Base-by-base conservation (phyloP, 805 yeast genomes). In the Candida andamanensis region DNA sequence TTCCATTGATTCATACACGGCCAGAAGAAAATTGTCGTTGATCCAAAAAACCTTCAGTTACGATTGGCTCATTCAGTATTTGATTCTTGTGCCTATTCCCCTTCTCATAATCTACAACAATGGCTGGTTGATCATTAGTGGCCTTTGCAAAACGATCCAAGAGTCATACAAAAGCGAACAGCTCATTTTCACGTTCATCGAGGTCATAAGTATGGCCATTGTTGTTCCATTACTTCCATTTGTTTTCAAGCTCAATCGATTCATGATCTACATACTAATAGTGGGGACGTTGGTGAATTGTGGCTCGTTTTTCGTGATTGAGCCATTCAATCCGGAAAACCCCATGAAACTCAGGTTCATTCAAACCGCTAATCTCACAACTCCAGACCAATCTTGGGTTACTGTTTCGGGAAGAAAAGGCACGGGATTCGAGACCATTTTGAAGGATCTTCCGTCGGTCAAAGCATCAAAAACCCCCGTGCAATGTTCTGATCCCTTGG, bases 51-150 rank as follows among this genome's bases (percentile, higher is more conserved):
- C 76, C 4, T 69, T 72, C 28, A 72, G 79, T 24, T 85, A 81
- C 49, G 95, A 82, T 46, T 87, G 96, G 95, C 67, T 80, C 11
- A 42, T 85, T 12, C 95, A 87, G 52, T 85, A 74, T 46, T 42
- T 84, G 19, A 40, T 78, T 1, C 51, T 80, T 12, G 85, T 81
- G 10, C 95, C 96, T 2, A 32, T 80, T 10, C 59, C 81, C 1
- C 60, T 78, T 3, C 67, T 72, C 20, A 47, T 80, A 21, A 48
- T 78, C n/a, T 69, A 74, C 44, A 69, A 73, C 35, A 56, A 69
- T 22, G 79, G 81, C 5, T 71, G 67, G 37, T 54, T 83, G 36
- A 46, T 78, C 2, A 49, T 85, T 20, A 78, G 77, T 36, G 92
- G 85, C 0, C 40, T 81, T 14, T 72, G 72, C 46, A 86, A 85